Base-by-base conservation (phyloP, 345 rosid genomes). In the Raphanus sativus region DNA sequence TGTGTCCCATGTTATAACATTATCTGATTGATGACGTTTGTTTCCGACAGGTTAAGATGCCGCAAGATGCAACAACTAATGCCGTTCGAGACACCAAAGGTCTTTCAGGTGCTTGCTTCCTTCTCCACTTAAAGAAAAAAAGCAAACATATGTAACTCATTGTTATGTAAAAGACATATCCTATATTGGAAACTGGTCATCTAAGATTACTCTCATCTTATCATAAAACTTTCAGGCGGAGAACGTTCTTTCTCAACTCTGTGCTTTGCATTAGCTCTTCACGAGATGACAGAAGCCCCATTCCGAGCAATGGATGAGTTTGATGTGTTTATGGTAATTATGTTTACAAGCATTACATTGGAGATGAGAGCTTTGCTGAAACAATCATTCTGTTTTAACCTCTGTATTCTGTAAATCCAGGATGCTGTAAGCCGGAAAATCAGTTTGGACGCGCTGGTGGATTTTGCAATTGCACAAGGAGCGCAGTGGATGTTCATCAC, bases 281-380 rank as follows among this genome's bases (percentile, higher is more conserved):
- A 95, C 81, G 85, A 85, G 71, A 91, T 92, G 97, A 89, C 93
- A 5, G 99, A 92, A 80, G 86, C 97, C 16, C 97, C 99, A 71
- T 95, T 95, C 72, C 89, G 98, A 81, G 99, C 98, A 0, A 95
- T 95, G 99, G 99, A 92, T 60, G 99, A 95, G 82, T 95, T 95
- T 83, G 98, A 95, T 82, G 98, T 95, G 48, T 95, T 95, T 76
- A 95, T 95, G 99, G 99, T 90, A 28, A 85, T 56, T 64, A 32
- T 65, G 73, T 58, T n/a, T 71, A 28, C 30, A 28, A 28, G 30
- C 30, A 63, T 55, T 8, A 4, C 50, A 42, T 17, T 25, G 50
- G 40, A 4, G 63, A 36, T 67, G 62, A 33, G 28, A 71, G 58
- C 67, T 55, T 70, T 52, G 32, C 42, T 50, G 61, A 58, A 17